Percentiles rank a stretch among this genome's conserved stretches.
phyloP scores from a whole-genome alignment of 208 protist species.

The Acanthamoeba culbertsoni region DNA sequence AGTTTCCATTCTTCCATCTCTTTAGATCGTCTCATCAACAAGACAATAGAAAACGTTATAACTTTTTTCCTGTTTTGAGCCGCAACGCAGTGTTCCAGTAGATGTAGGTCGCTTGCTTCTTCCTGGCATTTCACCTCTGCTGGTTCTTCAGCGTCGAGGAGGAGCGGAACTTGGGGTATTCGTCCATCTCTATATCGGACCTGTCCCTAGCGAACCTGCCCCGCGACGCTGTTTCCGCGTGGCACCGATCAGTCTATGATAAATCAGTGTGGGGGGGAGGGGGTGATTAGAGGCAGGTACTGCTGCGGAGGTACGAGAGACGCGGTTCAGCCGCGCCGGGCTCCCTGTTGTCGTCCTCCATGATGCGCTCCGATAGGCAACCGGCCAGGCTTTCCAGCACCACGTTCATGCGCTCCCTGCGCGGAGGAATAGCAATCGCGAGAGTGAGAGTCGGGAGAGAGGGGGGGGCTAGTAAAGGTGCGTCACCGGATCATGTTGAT shows the following conservation, averaged over 20 bases:
- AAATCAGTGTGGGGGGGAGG: background rate
- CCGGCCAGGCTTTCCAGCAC: background rate
- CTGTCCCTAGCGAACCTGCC: background rate
- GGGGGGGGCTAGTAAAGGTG: background rate
- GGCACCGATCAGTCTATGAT: no score
- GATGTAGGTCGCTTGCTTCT: background rate
- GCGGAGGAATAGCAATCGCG: background rate
- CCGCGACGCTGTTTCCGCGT: background rate
- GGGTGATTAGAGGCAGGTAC: background rate
- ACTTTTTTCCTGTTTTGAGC: background rate
- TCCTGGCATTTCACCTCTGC: background rate
- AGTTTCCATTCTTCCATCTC: no score
- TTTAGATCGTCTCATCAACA: no score
- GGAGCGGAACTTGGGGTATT: constrained; percentile 13
- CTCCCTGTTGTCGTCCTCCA: background rate
- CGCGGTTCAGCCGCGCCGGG: background rate
- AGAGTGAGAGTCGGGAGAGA: background rate
- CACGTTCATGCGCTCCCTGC: background rate
- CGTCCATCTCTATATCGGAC: background rate
- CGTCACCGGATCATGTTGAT: constrained; percentile 14
- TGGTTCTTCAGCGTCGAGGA: background rate
- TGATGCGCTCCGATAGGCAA: background rate
- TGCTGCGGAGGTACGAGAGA: background rate
- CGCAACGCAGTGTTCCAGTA: background rate
- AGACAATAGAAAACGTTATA: no score